A percentile compares a stretch with the other conserved stretches of the same genome.
phyloP scores from a whole-genome alignment of 1,284 basidiomycete species.

The Ustilago loliicola region DNA sequence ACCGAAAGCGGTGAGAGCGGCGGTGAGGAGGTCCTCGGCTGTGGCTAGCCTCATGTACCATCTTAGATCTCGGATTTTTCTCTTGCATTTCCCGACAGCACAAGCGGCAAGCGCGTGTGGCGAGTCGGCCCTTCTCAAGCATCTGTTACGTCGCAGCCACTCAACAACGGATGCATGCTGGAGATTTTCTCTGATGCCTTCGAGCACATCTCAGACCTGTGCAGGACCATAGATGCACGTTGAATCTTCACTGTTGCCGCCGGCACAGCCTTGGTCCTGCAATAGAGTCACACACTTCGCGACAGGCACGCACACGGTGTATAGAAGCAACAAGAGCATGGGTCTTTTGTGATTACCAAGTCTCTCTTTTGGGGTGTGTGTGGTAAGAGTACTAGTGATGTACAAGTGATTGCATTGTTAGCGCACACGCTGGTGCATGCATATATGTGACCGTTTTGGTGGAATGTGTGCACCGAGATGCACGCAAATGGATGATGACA shows the following conservation, averaged over 20 bases:
- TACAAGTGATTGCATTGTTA: slow-evolving; percentile 39
- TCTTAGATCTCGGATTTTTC: slow-evolving; percentile 29
- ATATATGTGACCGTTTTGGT: slow-evolving; percentile 32
- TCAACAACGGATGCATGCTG: no score
- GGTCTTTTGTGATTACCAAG: slow-evolving; percentile 39
- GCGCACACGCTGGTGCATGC: slow-evolving; percentile 26
- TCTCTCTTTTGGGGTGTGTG: slow-evolving; percentile 28
- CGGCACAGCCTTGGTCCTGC: neutral
- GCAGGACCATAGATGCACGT: no score
- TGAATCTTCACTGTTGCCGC: no score
- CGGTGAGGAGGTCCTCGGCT: slow-evolving; percentile 16
- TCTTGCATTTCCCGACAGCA: slow-evolving; percentile 27
- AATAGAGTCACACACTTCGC: neutral
- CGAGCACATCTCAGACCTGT: no score
- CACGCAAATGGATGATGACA: slow-evolving; percentile 4
- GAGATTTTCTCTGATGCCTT: no score
- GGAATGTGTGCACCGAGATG: slow-evolving; percentile 17
- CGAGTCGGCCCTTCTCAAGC: no score
- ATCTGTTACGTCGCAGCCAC: no score
- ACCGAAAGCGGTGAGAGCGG: neutral
- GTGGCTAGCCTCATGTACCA: neutral
- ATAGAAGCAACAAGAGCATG: slow-evolving; percentile 37
- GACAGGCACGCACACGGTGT: neutral
- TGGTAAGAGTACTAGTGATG: slow-evolving; percentile 40
- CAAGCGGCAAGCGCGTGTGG: neutral